phyloP scores from a whole-genome alignment of 2,329 filamentous ascomycete genomes.

The Sporothrix schenckii region DNA sequence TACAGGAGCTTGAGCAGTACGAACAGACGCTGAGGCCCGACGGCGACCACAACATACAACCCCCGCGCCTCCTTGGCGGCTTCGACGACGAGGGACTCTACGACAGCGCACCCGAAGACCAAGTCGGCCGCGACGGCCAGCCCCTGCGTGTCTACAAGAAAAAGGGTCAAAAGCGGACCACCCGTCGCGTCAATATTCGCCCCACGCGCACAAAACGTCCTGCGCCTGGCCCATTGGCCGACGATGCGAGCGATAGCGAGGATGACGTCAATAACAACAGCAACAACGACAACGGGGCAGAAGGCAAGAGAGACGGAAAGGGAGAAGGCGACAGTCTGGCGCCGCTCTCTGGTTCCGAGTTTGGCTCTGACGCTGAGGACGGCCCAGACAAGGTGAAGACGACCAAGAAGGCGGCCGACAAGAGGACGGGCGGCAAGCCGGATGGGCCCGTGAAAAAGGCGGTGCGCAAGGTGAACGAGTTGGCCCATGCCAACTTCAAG shows the following conservation, averaged over 20 bases:
- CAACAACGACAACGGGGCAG: slow-evolving; percentile 45
- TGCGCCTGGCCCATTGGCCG: slow-evolving; percentile 40
- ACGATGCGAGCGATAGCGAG: slow-evolving; percentile 43
- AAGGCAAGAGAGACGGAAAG: slow-evolving; percentile 42
- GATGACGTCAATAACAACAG: slow-evolving; percentile 32
- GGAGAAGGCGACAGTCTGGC: slow-evolving; percentile 43
- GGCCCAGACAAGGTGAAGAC: slow-evolving; percentile 35
- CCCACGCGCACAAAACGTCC: slow-evolving; percentile 57
- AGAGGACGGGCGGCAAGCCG: slow-evolving; percentile 34
- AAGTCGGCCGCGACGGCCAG: slow-evolving; percentile 54
- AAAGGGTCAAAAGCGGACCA: slow-evolving; percentile 80
- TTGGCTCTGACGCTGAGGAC: slow-evolving; percentile 38
- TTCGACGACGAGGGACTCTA: slow-evolving; percentile 66
- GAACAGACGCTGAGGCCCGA: slow-evolving; percentile 1
- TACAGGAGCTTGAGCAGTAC: neutral
- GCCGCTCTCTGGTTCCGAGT: slow-evolving; percentile 37
- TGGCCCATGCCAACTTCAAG: slow-evolving; percentile 69
- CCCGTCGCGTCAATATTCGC: slow-evolving; percentile 66
- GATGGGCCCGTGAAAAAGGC: slow-evolving; percentile 55
- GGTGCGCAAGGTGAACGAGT: slow-evolving; percentile 63
- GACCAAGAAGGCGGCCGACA: slow-evolving; percentile 35
- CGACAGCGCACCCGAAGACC: slow-evolving; percentile 59
- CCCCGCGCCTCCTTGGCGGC: slow-evolving; percentile 55
- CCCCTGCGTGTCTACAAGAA: slow-evolving; percentile 73
- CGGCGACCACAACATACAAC: slow-evolving; percentile 1